These are phyloP conservation scores for Tephrocybe sp. DNA, from an alignment of 768 basidiomycete species.

Conservation along the genomic window DNA sequence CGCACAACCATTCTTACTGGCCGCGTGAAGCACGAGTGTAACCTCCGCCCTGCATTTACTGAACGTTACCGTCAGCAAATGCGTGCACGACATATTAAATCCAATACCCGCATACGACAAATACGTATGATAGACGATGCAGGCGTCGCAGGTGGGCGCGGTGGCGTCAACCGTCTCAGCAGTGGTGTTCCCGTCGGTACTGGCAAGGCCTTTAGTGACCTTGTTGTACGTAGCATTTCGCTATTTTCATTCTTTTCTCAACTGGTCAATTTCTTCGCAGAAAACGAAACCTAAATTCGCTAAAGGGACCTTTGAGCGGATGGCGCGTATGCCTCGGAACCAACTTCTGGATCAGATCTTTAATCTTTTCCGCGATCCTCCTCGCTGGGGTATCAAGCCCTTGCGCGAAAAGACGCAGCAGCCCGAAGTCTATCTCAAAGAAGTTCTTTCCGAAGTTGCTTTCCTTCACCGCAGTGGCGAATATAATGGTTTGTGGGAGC, in stretches of 20 bases:
- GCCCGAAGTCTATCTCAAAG: slow-evolving; percentile 84
- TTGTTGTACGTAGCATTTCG: slow-evolving; percentile 50
- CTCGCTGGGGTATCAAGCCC: slow-evolving; percentile 79
- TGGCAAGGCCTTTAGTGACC: slow-evolving; percentile 55
- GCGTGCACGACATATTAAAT: slow-evolving; percentile 60
- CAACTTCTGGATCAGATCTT: slow-evolving; percentile 87
- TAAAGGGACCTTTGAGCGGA: slow-evolving; percentile 79
- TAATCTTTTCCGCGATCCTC: slow-evolving; percentile 67
- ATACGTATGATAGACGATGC: slow-evolving; percentile 76
- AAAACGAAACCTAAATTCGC: slow-evolving; percentile 64
- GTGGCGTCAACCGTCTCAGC: slow-evolving; percentile 74
- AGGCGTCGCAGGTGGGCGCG: slow-evolving; percentile 63
- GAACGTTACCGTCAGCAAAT: slow-evolving; percentile 70
- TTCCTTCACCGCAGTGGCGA: slow-evolving; percentile 78
- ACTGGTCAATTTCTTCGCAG: slow-evolving; percentile 26
- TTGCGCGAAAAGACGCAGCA: slow-evolving; percentile 81
- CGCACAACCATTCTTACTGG: slow-evolving; percentile 79
- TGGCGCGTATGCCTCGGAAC: slow-evolving; percentile 89
- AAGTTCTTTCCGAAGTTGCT: slow-evolving; percentile 75
- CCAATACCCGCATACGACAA: slow-evolving; percentile 63
- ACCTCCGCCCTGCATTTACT: slow-evolving; percentile 64
- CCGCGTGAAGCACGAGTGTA: slow-evolving; percentile 79
- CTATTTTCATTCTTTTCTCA: neutral
- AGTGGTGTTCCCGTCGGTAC: slow-evolving; percentile 67
- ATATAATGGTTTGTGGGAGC: slow-evolving; percentile 76